Evolutionary conservation across 805 yeast genomes (phyloP).

Genomic region (Zygosaccharomyces rouxii): DNA sequence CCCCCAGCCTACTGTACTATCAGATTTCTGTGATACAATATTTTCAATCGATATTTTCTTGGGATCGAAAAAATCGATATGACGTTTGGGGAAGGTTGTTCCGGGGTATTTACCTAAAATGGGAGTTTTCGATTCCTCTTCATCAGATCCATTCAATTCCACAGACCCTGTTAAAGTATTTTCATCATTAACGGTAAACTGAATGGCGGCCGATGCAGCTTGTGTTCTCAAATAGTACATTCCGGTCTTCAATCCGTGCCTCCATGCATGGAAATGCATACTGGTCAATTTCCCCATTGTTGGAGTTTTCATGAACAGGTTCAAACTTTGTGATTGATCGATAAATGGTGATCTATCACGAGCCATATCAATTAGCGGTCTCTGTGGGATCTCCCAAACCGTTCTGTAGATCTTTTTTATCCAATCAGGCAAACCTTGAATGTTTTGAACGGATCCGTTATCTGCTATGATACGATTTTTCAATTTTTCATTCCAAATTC

Average conservation of each 20-base stretch:
- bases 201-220: conserved; percentile 96
- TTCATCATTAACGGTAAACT: conserved; percentile 71
- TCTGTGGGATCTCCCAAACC: conserved; percentile 95
- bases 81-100: conserved; percentile 17
- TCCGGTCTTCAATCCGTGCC: conserved; percentile 96
- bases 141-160: conserved; percentile 13
- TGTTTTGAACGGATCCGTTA: conserved; percentile 81
- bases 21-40: conserved; percentile 39
- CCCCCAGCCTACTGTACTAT: conserved; percentile 28
- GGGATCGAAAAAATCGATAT: conserved; percentile 22
- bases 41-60: conserved; percentile 37
- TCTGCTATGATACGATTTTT: conserved; percentile 70
- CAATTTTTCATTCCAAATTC: conserved; percentile 77
- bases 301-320: conserved; percentile 81
- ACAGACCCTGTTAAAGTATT: conserved; percentile 7
- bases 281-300: conserved; percentile 95
- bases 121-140: conserved; percentile 56
- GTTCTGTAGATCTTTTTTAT: conserved; percentile 81
- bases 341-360: conserved; percentile 75
- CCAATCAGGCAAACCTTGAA: conserved; percentile 68
- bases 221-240: conserved; percentile 97
- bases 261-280: conserved; percentile 99
- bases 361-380: conserved; percentile 76
- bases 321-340: conserved; percentile 91
- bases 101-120: conserved; percentile 14